Base-by-base conservation (phyloP, 305 asterid genomes). In the Fraxinus angustifolia region DNA sequence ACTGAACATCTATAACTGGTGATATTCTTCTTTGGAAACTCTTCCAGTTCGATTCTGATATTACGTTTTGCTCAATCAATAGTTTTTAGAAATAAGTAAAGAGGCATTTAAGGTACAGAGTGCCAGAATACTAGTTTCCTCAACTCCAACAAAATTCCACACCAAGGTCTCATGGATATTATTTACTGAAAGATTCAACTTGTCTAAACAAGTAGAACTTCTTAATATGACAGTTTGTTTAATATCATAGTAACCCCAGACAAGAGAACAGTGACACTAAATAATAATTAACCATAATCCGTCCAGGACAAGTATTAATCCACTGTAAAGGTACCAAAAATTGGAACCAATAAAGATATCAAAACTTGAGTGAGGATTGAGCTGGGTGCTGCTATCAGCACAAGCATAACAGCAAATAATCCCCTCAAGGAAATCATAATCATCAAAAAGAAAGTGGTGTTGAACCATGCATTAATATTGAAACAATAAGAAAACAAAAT, bases 191-290 rank as follows among this genome's bases (percentile, higher is more conserved):
- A 8, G 34, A 23, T 65, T 65, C 72, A 65, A 50, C 81, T 42
- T 11, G 23, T 28, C 50, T 11, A 40, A 80, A 77, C 30, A 48
- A 76, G 72, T 42, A 78, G 83, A 78, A 75, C 77, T 78, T 65
- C 77, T 78, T 65, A 65, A 23, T 65, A 23, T 65, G 33, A 62
- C 72, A 56, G 28, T 60, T 56, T 60, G 31, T 60, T 60, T 60
- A 60, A 8, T 60, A 60, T 60, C 71, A 10, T 60, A 21, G 71
- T 60, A 60, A 2, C 23, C 71, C 33, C 31, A 21, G 33, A 33
- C 33, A 60, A 21, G 16, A 60, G 16, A 60, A 60, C 16, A 8
- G 70, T 8, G 31, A 21, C 33, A 8, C 71, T 8, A 60, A 60
- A 60, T 60, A 21, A 60, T 21, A 21, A 60, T 60, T 3, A 60